A percentile compares a stretch with the other conserved stretches of the same genome.
phyloP scores from a whole-genome alignment of 192 early-diverging fungal genomes.

The Coemansia sp. region DNA sequence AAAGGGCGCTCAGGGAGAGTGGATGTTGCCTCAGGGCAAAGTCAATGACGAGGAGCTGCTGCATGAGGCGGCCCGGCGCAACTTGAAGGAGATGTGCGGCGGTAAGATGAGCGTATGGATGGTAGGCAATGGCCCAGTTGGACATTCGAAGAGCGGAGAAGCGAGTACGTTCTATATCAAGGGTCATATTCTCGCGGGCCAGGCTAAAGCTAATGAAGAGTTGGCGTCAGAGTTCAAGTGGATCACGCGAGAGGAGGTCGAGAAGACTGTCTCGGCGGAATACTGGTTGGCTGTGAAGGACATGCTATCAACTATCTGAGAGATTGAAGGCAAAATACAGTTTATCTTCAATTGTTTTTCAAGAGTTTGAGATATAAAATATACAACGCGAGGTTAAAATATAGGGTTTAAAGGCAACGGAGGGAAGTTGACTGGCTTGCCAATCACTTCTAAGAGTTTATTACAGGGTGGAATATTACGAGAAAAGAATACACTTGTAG shows the following conservation, averaged over 20 bases:
- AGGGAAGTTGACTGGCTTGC: too few species aligned
- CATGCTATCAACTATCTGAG: slow-evolving; percentile 40
- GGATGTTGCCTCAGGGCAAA: slow-evolving; percentile 73
- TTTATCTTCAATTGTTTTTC: not conserved
- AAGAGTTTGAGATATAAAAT: not conserved
- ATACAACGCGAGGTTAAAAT: too few species aligned
- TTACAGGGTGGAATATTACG: too few species aligned
- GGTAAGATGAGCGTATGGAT: slow-evolving; percentile 79
- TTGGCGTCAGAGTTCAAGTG: slow-evolving; percentile 46
- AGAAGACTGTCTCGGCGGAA: slow-evolving; percentile 31
- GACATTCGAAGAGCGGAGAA: slow-evolving; percentile 59
- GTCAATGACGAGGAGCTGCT: slow-evolving; percentile 69
- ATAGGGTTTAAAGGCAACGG: not conserved
- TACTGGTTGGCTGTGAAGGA: slow-evolving; percentile 52
- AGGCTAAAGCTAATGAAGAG: slow-evolving; percentile 45
- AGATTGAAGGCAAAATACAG: not conserved
- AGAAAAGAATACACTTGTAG: too few species aligned
- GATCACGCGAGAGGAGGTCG: slow-evolving; percentile 51
- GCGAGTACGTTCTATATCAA: slow-evolving; percentile 82
- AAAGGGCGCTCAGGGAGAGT: slow-evolving; percentile 62
- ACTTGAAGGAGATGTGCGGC: slow-evolving; percentile 71
- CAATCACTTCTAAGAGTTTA: too few species aligned
- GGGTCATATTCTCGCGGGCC: slow-evolving; percentile 75
- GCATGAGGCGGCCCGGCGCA: slow-evolving; percentile 72
- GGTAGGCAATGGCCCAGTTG: slow-evolving; percentile 82